phyloP scores from a whole-genome alignment of 371 early-diverging fungal species.

The Nematocida sp. region DNA sequence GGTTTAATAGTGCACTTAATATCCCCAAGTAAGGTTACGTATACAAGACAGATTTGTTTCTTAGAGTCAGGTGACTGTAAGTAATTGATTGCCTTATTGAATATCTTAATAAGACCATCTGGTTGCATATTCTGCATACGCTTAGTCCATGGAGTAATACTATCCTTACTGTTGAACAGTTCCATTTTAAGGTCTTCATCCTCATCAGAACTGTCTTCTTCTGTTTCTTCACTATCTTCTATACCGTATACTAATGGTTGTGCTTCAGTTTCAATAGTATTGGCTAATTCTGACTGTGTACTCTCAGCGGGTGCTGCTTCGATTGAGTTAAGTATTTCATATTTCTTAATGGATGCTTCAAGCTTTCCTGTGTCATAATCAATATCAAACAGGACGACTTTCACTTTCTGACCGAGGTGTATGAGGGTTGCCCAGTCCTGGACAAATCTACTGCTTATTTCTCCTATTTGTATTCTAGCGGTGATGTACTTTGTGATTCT shows the following conservation, averaged over 20 bases:
- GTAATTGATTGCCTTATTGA: neutral
- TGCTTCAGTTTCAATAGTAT: neutral
- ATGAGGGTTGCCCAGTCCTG: constrained; percentile 46
- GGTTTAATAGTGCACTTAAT: neutral
- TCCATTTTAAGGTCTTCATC: constrained; percentile 53
- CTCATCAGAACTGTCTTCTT: neutral
- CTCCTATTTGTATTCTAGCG: constrained; percentile 39
- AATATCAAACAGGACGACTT: constrained; percentile 42
- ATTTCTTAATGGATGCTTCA: constrained; percentile 54
- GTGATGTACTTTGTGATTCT: neutral
- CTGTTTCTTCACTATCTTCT: neutral
- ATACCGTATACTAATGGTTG: constrained; percentile 1
- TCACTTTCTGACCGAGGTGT: constrained; percentile 24
- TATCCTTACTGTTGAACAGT: constrained; percentile 51
- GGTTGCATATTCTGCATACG: constrained; percentile 19
- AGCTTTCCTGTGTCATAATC: constrained; percentile 45
- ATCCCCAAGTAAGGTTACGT: constrained; percentile 6
- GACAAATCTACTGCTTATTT: constrained; percentile 39
- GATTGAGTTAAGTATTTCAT: constrained; percentile 41
- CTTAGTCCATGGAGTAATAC: constrained; percentile 33
- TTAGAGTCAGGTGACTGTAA: constrained; percentile 33
- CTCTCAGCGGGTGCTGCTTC: constrained; percentile 16
- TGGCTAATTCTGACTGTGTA: neutral
- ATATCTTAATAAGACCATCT: neutral
- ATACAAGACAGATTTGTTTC: neutral